Evolutionary conservation across 768 basidiomycete genomes (phyloP).

Genomic region (Sporobolomyces phaffii): DNA sequence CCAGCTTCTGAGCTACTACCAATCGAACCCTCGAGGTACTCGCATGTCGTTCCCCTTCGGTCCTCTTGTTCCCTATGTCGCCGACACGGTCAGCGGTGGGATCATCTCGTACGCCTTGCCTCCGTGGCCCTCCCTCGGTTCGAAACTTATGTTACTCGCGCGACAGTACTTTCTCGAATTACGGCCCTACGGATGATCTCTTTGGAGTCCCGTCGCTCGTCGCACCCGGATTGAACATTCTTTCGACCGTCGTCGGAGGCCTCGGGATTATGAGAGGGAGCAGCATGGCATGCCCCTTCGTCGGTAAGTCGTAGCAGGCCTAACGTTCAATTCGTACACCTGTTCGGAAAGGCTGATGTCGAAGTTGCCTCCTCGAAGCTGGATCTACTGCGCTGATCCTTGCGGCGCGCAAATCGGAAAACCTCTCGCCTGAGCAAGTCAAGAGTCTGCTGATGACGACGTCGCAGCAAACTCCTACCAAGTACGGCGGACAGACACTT

Average conservation of each 20-base stretch:
- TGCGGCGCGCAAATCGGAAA: slow-evolving; percentile 40
- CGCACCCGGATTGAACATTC: slow-evolving; percentile 37
- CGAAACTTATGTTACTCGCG: background rate
- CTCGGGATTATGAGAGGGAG: slow-evolving; percentile 34
- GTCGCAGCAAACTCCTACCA: slow-evolving; percentile 37
- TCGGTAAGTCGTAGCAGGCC: slow-evolving; percentile 11
- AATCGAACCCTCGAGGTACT: background rate
- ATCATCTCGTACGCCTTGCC: slow-evolving; percentile 5
- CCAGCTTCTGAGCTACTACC: slow-evolving; percentile 6
- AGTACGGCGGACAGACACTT: slow-evolving; percentile 38
- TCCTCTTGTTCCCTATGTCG: slow-evolving; percentile 10
- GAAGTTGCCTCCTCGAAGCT: too few species aligned
- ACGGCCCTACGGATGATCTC: slow-evolving; percentile 60
- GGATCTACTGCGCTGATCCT: slow-evolving; percentile 48
- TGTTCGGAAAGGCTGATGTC: too few species aligned
- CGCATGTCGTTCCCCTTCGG: slow-evolving; percentile 16
- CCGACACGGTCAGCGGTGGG: slow-evolving; percentile 17
- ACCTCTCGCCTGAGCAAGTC: slow-evolving; percentile 39
- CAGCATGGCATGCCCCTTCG: slow-evolving; percentile 33
- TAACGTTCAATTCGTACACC: too few species aligned
- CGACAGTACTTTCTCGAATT: slow-evolving; percentile 47
- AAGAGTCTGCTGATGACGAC: slow-evolving; percentile 41
- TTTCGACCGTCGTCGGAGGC: slow-evolving; percentile 36
- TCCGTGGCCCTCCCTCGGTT: background rate
- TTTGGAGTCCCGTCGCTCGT: slow-evolving; percentile 41